A percentile compares a stretch with the other conserved stretches of the same genome.
Evolutionary conservation across 805 yeast genomes (phyloP).

Genomic region (Yarrowia sp.): DNA sequence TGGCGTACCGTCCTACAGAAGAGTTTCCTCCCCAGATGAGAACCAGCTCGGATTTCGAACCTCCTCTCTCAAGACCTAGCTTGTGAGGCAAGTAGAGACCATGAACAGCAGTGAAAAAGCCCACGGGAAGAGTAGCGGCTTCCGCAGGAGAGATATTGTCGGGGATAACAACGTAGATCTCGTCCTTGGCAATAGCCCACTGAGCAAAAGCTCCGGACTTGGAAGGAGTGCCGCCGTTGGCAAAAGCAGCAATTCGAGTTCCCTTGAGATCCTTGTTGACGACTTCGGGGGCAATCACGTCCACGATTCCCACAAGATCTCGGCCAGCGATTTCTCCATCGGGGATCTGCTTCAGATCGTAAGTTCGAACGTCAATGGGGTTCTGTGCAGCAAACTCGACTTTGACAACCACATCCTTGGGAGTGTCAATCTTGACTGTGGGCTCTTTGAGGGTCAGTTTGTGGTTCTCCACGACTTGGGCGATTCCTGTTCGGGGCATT

Average conservation of each 20-base stretch:
- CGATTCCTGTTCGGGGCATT: constrained; percentile 20
- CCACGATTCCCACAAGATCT: constrained; percentile 8
- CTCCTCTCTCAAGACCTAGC: constrained; percentile 12
- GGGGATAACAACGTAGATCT: constrained; percentile 10
- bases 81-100: constrained; percentile 11
- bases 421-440: constrained; percentile 5
- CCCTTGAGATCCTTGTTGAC: constrained; percentile 10
- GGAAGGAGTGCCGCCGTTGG: constrained; percentile 2
- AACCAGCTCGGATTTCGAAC: background rate
- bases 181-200: constrained; percentile 22
- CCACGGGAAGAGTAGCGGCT: constrained; percentile 21
- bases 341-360: constrained; percentile 15
- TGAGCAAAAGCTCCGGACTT: constrained; percentile 16
- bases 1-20: constrained; percentile 18
- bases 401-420: constrained; percentile 6
- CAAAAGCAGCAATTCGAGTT: constrained; percentile 6
- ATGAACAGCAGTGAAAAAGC: constrained; percentile 10
- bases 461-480: constrained; percentile 18
- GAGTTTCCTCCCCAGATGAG: constrained; percentile 25
- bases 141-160: constrained; percentile 3
- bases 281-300: constrained; percentile 5
- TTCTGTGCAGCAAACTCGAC: constrained; percentile 24
- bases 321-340: constrained; percentile 16
- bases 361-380: constrained; percentile 16
- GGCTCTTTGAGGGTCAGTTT: background rate